These are phyloP conservation scores for Puccinellia tenuiflora DNA, from an alignment of 176 grass and related monocot species.

Conservation along the genomic window DNA sequence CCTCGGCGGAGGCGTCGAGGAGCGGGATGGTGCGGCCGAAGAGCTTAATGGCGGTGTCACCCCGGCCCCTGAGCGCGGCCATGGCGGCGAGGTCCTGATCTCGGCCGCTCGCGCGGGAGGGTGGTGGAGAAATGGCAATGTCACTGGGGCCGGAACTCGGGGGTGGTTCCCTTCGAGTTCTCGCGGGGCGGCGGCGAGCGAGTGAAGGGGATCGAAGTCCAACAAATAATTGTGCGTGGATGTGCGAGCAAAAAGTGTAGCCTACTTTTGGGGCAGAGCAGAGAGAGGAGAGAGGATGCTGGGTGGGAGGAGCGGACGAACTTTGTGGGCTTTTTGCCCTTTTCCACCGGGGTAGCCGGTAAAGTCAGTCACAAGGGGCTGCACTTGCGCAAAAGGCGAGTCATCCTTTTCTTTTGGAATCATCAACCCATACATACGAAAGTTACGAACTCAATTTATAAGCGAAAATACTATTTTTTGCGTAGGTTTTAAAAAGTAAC, in stretches of 20 bases:
- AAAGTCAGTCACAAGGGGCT: not conserved
- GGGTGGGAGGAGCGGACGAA: not conserved
- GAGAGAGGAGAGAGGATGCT: not conserved
- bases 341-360: constrained; percentile 34
- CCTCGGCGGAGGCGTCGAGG: not conserved
- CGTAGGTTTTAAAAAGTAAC: too few species aligned
- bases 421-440: not conserved
- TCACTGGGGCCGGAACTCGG: too few species aligned
- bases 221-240: constrained; percentile 15
- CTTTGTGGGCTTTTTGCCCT: not conserved
- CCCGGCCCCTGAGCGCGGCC: constrained; percentile 14
- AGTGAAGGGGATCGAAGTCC: not conserved
- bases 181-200: not conserved
- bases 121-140: not conserved
- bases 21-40: constrained; percentile 53
- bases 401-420: not conserved
- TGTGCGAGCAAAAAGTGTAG: constrained; percentile 6
- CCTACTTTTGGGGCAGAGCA: not conserved
- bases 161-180: too few species aligned
- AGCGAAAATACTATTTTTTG: too few species aligned
- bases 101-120: not conserved
- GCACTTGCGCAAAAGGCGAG: not conserved
- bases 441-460: not conserved
- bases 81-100: constrained; percentile 30
- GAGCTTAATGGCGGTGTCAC: constrained; percentile 61